Percentiles rank a stretch among this genome's conserved stretches.
These are phyloP conservation scores for Ophiosphaerella herpotricha DNA, from an alignment of 2,329 filamentous ascomycete species.

Conservation along the genomic window DNA sequence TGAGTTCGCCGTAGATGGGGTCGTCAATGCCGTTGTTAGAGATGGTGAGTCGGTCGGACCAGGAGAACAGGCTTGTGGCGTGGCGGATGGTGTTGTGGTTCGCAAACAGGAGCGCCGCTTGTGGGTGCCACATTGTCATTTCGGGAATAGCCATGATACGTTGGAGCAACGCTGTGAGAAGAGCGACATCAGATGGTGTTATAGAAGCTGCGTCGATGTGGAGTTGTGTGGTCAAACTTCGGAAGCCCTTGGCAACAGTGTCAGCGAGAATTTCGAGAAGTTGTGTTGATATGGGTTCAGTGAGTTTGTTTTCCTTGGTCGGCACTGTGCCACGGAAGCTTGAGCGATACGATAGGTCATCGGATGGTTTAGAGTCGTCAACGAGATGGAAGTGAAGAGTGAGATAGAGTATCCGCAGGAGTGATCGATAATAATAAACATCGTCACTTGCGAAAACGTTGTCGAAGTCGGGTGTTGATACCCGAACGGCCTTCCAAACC, in stretches of 20 bases:
- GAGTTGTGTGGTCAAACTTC: slow-evolving; percentile 76
- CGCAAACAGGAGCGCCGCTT: slow-evolving; percentile 56
- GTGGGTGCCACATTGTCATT: slow-evolving; percentile 65
- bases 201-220: slow-evolving; percentile 72
- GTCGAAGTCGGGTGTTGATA: slow-evolving; percentile 62
- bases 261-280: slow-evolving; percentile 80
- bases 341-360: slow-evolving; percentile 31
- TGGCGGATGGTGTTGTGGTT: slow-evolving; percentile 74
- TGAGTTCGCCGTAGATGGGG: slow-evolving; percentile 91
- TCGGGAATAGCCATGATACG: slow-evolving; percentile 79
- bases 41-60: slow-evolving; percentile 81
- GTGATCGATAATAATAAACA: slow-evolving; percentile 76
- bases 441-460: slow-evolving; percentile 61
- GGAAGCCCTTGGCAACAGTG: slow-evolving; percentile 81
- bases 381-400: slow-evolving; percentile 68
- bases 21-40: slow-evolving; percentile 63
- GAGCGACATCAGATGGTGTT: slow-evolving; percentile 78
- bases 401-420: slow-evolving; percentile 85
- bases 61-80: slow-evolving; percentile 86
- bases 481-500: slow-evolving; percentile 65
- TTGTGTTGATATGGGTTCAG: slow-evolving; percentile 33
- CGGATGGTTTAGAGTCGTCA: slow-evolving; percentile 37
- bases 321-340: slow-evolving; percentile 44
- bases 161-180: slow-evolving; percentile 87
- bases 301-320: slow-evolving; percentile 49